Evolutionary conservation across 306 rosid genomes (phyloP).

Genomic region (Gleditsia sinensis): DNA sequence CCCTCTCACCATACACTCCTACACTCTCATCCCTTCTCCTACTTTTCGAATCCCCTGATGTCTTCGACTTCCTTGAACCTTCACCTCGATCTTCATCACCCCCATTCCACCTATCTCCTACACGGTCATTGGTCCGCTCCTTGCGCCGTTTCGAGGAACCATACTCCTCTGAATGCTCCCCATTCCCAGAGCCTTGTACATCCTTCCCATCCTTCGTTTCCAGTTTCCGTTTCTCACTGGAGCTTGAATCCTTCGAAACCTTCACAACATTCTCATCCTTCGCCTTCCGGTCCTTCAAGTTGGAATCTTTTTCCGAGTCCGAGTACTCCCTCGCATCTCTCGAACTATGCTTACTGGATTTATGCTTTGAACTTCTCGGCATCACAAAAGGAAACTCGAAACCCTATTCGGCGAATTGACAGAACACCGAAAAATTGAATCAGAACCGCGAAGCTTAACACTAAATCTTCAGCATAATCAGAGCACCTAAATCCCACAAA

Average conservation of each 20-base stretch:
- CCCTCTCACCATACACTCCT: conserved; percentile 64
- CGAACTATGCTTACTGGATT: conserved; percentile 86
- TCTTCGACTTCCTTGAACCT: conserved; percentile 66
- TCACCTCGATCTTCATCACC: conserved; percentile 63
- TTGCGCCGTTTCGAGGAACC: conserved; percentile 79
- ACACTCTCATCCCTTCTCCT: conserved; percentile 70
- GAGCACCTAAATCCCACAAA: neutral
- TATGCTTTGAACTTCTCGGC: conserved; percentile 92
- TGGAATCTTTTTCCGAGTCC: conserved; percentile 82
- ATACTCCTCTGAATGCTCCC: conserved; percentile 64
- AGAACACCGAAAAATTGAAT: neutral
- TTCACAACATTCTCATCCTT: conserved; percentile 66
- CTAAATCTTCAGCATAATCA: conserved; percentile 15
- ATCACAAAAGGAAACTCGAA: conserved; percentile 50
- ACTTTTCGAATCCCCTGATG: conserved; percentile 65
- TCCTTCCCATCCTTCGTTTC: conserved; percentile 74
- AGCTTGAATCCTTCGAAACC: conserved; percentile 59
- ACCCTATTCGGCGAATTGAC: conserved; percentile 39
- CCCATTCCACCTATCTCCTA: conserved; percentile 85
- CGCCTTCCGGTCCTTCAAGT: conserved; percentile 71
- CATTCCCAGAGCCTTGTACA: conserved; percentile 52
- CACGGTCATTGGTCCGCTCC: conserved; percentile 62
- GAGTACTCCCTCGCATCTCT: conserved; percentile 78
- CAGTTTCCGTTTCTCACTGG: conserved; percentile 74
- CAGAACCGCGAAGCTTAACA: conserved; percentile 17